Evolutionary conservation across 208 protist genomes (phyloP).

Genomic region (Herpetomonas samuelpessoai): DNA sequence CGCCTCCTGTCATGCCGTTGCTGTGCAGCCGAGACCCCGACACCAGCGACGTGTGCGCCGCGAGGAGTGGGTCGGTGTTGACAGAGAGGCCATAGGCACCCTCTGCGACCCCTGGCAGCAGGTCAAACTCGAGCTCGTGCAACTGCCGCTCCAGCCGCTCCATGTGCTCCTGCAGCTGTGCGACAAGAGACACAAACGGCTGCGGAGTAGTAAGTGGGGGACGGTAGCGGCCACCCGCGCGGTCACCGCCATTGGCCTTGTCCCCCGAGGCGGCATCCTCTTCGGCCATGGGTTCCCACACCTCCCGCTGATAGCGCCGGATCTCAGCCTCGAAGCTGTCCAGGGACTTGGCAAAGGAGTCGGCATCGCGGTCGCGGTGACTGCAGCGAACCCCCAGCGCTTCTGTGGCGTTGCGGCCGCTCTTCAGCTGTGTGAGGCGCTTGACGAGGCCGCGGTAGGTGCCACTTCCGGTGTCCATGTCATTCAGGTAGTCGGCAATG

Average conservation of each 20-base stretch:
- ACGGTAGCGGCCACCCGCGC: conserved; percentile 7
- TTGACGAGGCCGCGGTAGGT: not conserved
- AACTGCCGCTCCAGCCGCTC: not conserved
- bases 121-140: conserved; percentile 6
- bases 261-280: conserved; percentile 19
- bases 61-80: not conserved
- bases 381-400: conserved; percentile 58
- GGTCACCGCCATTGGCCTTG: not conserved
- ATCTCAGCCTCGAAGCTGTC: conserved; percentile 56
- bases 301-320: conserved; percentile 47
- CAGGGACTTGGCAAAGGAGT: conserved; percentile 36
- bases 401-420: conserved; percentile 44
- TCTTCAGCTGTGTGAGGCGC: conserved; percentile 4
- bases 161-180: conserved; percentile 34
- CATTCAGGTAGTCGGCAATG: conserved; percentile 58
- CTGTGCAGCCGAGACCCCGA: not conserved
- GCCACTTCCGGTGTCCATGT: conserved; percentile 13
- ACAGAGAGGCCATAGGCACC: not conserved
- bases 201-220: conserved; percentile 16
- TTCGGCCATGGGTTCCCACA: conserved; percentile 67
- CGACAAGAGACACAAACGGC: conserved; percentile 27
- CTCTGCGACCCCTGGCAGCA: not conserved
- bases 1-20: not conserved
- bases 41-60: not conserved
- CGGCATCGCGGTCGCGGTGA: conserved; percentile 50